Percentiles rank a stretch among this genome's conserved stretches.
Conservation (phyloP, 1,284 basidiomycete genomes). For the Ganoderma multipileum region DNA sequence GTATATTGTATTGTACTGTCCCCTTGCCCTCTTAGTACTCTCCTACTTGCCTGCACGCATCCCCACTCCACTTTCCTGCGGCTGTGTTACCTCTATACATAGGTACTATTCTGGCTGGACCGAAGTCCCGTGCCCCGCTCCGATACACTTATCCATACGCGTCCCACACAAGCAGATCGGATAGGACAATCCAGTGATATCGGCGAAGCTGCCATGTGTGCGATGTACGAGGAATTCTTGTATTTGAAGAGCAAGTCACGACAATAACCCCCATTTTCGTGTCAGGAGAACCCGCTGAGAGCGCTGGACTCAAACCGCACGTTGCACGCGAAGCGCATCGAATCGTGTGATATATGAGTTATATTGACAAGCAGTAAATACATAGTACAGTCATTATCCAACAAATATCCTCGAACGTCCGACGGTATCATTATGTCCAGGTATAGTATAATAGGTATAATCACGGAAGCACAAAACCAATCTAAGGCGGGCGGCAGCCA, state of each 20-base stretch:
- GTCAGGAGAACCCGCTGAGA: background rate
- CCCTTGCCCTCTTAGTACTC: background rate
- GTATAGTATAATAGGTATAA: conserved; percentile 1
- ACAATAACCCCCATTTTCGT: no score
- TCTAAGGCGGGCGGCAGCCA: background rate
- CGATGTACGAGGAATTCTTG: no score
- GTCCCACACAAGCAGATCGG: background rate
- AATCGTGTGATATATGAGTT: background rate
- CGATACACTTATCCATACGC: background rate
- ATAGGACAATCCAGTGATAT: background rate
- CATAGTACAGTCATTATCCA: conserved; percentile 3
- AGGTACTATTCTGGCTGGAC: background rate
- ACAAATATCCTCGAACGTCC: background rate
- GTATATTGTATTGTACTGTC: conserved; percentile 14
- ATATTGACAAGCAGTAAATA: background rate
- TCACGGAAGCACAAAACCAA: background rate
- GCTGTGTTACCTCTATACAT: no score
- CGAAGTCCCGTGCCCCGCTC: background rate
- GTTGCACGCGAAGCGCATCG: background rate
- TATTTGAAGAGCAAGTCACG: background rate
- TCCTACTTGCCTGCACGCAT: background rate
- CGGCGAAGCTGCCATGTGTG: background rate
- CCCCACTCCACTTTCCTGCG: background rate
- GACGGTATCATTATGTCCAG: conserved; percentile 10
- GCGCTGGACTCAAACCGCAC: background rate